Conservation (phyloP, 2,329 filamentous ascomycete genomes). For the Paramyrothecium roridum region DNA sequence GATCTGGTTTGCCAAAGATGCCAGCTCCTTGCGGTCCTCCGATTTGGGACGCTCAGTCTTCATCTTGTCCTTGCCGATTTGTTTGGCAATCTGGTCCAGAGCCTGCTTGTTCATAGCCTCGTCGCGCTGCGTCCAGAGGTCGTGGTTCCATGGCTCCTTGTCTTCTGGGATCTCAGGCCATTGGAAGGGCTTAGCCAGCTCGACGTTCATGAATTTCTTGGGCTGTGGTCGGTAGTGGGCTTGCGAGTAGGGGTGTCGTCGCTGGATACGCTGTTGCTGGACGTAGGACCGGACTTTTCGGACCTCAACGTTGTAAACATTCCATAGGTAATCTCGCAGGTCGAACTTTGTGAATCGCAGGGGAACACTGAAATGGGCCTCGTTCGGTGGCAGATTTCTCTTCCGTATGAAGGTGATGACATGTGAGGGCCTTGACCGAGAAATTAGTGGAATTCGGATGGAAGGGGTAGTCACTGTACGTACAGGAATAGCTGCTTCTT, state of each 20-base stretch:
- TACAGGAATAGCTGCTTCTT: constrained; percentile 56
- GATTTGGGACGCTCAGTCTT: constrained; percentile 38
- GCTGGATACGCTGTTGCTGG: constrained; percentile 58
- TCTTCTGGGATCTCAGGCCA: constrained; percentile 73
- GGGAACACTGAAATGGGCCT: constrained; percentile 87
- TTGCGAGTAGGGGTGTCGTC: constrained; percentile 44
- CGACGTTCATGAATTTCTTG: constrained; percentile 91
- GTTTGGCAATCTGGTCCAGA: constrained; percentile 25
- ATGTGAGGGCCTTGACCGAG: constrained; percentile 67
- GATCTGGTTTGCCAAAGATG: constrained; percentile 61
- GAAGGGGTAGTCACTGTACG: constrained; percentile 15
- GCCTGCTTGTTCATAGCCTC: constrained; percentile 41
- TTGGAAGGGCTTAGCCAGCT: constrained; percentile 82
- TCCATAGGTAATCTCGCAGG: constrained; percentile 88
- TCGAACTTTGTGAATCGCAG: constrained; percentile 95
- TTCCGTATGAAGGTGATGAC: constrained; percentile 74
- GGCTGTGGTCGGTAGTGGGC: constrained; percentile 67
- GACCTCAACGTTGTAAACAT: constrained; percentile 76
- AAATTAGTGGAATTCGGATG: constrained; percentile 4
- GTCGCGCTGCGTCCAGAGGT: constrained; percentile 52
- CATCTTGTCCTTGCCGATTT: constrained; percentile 31
- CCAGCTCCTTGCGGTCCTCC: constrained; percentile 45
- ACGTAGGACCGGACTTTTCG: constrained; percentile 74
- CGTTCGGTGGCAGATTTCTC: constrained; percentile 69
- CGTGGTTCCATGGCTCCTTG: constrained; percentile 61